Evolutionary conservation across 1,284 basidiomycete species (phyloP).

Genomic region (Tremellales sp.): DNA sequence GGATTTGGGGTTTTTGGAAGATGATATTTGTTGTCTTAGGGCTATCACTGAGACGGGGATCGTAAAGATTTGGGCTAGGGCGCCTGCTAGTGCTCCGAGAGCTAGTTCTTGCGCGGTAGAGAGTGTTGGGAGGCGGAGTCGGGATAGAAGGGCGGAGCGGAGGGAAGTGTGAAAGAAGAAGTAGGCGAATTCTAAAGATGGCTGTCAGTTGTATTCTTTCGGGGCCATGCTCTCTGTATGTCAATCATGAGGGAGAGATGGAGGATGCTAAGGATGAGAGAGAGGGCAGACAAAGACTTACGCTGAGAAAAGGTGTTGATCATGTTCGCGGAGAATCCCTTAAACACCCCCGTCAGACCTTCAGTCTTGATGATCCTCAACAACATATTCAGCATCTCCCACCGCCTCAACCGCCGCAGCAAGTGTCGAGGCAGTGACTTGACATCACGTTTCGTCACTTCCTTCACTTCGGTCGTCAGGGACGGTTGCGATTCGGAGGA

Average conservation of each 20-base stretch:
- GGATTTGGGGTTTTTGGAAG: conserved; percentile 29
- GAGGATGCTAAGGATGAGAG: not conserved
- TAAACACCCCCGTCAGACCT: conserved; percentile 77
- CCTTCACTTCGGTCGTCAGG: conserved; percentile 3
- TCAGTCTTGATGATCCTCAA: conserved; percentile 70
- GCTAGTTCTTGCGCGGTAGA: conserved; percentile 78
- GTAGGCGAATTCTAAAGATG: conserved; percentile 88
- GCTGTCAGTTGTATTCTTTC: not conserved
- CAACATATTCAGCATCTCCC: conserved; percentile 60
- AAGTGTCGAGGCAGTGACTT: conserved; percentile 40
- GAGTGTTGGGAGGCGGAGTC: conserved; percentile 43
- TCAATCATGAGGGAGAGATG: not conserved
- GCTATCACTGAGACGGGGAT: conserved; percentile 98
- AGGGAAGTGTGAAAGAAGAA: conserved; percentile 99
- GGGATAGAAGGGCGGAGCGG: conserved; percentile 52
- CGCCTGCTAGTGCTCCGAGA: conserved; percentile 88
- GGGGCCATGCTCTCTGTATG: not conserved
- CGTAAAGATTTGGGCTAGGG: conserved; percentile 94
- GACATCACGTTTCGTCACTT: conserved; percentile 38
- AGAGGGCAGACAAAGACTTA: conserved; percentile 52
- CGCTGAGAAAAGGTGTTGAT: conserved; percentile 95
- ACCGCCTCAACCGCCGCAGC: conserved; percentile 29
- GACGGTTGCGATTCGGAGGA: not conserved
- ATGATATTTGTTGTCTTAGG: conserved; percentile 88
- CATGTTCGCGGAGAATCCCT: conserved; percentile 96